These are phyloP conservation scores for Fusarium duplospermum DNA, from an alignment of 2,329 filamentous ascomycete genomes.

Conservation along the genomic window DNA sequence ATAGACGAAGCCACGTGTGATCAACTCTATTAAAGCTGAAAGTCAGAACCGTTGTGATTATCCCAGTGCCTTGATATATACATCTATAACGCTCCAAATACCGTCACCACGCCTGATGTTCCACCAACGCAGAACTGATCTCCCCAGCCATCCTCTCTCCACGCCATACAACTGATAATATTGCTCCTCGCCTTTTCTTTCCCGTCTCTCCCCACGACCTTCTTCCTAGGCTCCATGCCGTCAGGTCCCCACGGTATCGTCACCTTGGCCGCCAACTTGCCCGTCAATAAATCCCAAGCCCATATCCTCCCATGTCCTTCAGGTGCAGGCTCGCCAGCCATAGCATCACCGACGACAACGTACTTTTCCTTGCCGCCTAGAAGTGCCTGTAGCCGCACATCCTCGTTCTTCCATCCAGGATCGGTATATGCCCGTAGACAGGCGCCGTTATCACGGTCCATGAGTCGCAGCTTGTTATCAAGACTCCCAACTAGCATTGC, in stretches of 20 bases:
- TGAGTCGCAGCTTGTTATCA: constrained; percentile 81
- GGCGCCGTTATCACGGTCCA: constrained; percentile 81
- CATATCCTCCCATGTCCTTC: constrained; percentile 71
- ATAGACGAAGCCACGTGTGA: constrained; percentile 2
- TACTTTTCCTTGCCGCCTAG: constrained; percentile 81
- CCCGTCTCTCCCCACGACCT: constrained; percentile 68
- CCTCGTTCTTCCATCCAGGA: constrained; percentile 69
- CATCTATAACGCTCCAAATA: constrained; percentile 61
- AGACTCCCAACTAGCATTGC: constrained; percentile 80
- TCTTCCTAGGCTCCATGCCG: constrained; percentile 62
- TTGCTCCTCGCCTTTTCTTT: constrained; percentile 70
- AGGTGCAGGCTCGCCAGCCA: constrained; percentile 46
- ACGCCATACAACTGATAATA: constrained; percentile 71
- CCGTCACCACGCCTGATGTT: constrained; percentile 73
- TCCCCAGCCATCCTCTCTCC: constrained; percentile 71
- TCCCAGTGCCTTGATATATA: background rate
- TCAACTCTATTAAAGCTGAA: background rate
- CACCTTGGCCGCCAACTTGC: constrained; percentile 73
- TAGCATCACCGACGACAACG: constrained; percentile 85
- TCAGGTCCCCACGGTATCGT: constrained; percentile 66
- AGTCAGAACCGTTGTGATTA: constrained; percentile 3
- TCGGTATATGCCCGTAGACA: constrained; percentile 79
- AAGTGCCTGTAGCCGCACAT: constrained; percentile 79
- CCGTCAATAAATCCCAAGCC: constrained; percentile 87
- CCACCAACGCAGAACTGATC: constrained; percentile 74